A percentile compares a stretch with the other conserved stretches of the same genome.
Conservation (phyloP, 2,329 filamentous ascomycete genomes). For the Colletotrichum plurivorum region DNA sequence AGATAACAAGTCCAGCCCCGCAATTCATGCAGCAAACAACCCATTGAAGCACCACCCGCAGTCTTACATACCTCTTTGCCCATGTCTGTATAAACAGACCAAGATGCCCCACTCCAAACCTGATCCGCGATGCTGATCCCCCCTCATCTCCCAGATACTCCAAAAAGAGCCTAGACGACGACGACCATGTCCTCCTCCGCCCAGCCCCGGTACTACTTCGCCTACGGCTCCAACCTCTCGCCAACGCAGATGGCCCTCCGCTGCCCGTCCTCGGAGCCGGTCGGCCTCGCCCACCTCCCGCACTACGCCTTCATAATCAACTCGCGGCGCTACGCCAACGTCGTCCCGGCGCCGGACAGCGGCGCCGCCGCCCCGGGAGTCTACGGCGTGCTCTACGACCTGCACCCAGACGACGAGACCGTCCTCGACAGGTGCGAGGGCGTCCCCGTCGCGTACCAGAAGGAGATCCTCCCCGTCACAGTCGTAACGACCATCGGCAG, state of each 20-base stretch:
- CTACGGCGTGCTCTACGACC: conserved; percentile 70
- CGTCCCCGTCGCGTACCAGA: conserved; percentile 74
- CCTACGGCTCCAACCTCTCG: conserved; percentile 80
- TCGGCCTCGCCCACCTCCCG: conserved; percentile 70
- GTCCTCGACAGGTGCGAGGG: conserved; percentile 72
- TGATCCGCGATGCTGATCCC: too few species aligned
- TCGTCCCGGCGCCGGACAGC: conserved; percentile 56
- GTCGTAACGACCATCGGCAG: conserved; percentile 1
- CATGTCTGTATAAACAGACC: too few species aligned
- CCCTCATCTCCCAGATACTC: too few species aligned
- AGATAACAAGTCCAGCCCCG: too few species aligned
- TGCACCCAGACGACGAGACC: conserved; percentile 64
- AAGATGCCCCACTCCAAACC: too few species aligned
- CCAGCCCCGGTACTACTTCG: conserved; percentile 69
- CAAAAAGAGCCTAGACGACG: too few species aligned
- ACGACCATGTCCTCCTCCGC: background rate
- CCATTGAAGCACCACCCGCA: too few species aligned
- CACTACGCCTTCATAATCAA: conserved; percentile 78
- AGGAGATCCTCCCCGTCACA: conserved; percentile 58
- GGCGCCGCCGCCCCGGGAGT: conserved; percentile 55
- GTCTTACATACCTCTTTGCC: too few species aligned
- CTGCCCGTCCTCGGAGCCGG: conserved; percentile 69
- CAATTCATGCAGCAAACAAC: too few species aligned
- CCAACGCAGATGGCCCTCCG: conserved; percentile 74
- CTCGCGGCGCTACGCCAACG: conserved; percentile 76